Percentiles rank a stretch among this genome's conserved stretches.
Evolutionary conservation across 2,329 filamentous ascomycete genomes (phyloP).

Genomic region (Aplosporella prunicola): DNA sequence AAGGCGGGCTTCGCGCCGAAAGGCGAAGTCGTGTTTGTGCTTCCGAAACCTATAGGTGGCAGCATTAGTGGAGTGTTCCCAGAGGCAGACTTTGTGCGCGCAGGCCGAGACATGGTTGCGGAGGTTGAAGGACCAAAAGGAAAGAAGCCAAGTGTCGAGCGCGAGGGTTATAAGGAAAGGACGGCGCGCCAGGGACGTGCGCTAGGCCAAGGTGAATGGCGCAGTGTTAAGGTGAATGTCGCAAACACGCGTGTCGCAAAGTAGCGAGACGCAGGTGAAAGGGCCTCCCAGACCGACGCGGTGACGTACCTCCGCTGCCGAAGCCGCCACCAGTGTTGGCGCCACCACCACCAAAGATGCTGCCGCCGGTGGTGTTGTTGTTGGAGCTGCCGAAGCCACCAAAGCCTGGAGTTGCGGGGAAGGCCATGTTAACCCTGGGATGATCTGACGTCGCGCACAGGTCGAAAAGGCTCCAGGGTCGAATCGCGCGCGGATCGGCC

Average conservation of each 20-base stretch:
- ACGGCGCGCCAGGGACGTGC: no score
- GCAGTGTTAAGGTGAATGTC: no score
- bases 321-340: slow-evolving; percentile 21
- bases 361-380: slow-evolving; percentile 19
- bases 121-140: no score
- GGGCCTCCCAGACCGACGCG: slow-evolving; percentile 2
- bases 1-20: slow-evolving; percentile 17
- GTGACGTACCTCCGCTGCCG: slow-evolving; percentile 16
- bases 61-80: not conserved
- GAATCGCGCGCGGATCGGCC: slow-evolving; percentile 10
- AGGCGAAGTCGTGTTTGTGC: slow-evolving; percentile 12
- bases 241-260: no score
- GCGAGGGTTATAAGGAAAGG: no score
- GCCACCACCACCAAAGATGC: slow-evolving; percentile 17
- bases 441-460: slow-evolving; percentile 12
- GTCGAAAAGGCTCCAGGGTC: slow-evolving; percentile 12
- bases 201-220: no score
- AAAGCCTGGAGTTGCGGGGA: slow-evolving; percentile 30
- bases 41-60: slow-evolving; percentile 12
- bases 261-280: slow-evolving; percentile 2
- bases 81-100: not conserved
- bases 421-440: slow-evolving; percentile 24
- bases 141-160: no score
- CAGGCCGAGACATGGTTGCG: no score
- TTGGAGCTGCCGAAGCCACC: slow-evolving; percentile 22